Evolutionary conservation across 495 filamentous ascomycete genomes (phyloP).

Genomic region (Neurospora sp.): DNA sequence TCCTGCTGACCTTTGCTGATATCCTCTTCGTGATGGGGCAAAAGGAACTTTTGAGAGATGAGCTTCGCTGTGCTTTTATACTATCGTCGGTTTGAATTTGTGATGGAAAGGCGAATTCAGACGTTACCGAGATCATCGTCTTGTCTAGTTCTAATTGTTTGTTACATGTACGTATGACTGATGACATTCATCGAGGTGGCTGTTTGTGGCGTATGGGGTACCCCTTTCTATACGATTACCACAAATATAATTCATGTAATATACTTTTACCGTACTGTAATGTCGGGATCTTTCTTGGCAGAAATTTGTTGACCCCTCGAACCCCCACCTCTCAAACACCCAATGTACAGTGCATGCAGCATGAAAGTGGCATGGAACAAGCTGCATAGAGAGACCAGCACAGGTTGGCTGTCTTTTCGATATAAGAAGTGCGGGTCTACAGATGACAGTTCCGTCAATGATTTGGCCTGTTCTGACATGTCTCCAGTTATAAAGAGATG

Average conservation of each 20-base stretch:
- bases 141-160: neutral
- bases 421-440: neutral
- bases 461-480: neutral
- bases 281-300: neutral
- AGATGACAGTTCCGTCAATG: neutral
- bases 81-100: neutral
- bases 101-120: neutral
- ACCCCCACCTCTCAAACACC: neutral
- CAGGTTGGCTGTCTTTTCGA: neutral
- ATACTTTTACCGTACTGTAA: neutral
- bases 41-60: neutral
- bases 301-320: neutral
- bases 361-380: neutral
- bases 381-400: neutral
- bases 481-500: neutral
- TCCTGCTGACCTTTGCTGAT: neutral
- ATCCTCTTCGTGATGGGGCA: neutral
- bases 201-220: neutral
- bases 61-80: neutral
- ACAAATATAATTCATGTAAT: neutral
- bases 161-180: neutral
- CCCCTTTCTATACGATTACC: neutral
- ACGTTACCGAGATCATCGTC: neutral
- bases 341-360: neutral
- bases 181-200: neutral